Percentiles rank a stretch among this genome's conserved stretches.
Evolutionary conservation across 2,329 filamentous ascomycete species (phyloP).

Genomic region (Exophiala calicioides): DNA sequence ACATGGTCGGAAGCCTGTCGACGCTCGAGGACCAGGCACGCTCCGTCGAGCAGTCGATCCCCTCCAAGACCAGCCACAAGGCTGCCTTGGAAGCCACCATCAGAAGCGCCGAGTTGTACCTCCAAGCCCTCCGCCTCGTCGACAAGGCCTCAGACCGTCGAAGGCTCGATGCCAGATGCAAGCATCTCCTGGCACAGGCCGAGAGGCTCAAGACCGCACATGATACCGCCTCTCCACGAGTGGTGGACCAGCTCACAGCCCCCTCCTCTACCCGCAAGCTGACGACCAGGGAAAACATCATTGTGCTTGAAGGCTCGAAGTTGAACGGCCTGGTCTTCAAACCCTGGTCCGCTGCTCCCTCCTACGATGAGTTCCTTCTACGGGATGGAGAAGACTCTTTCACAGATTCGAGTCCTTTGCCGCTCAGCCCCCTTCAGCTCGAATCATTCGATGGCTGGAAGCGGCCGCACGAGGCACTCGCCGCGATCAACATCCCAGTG

Average conservation of each 20-base stretch:
- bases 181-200: constrained; percentile 68
- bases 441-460: constrained; percentile 83
- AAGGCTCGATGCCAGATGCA: constrained; percentile 68
- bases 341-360: constrained; percentile 72
- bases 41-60: constrained; percentile 20
- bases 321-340: constrained; percentile 83
- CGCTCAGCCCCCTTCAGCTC: constrained; percentile 72
- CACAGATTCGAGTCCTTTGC: constrained; percentile 66
- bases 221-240: constrained; percentile 10
- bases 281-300: constrained; percentile 70
- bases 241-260: constrained; percentile 26
- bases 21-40: constrained; percentile 26
- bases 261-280: constrained; percentile 58
- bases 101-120: constrained; percentile 74
- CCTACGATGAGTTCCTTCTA: constrained; percentile 62
- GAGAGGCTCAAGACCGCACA: constrained; percentile 67
- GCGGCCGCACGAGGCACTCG: constrained; percentile 69
- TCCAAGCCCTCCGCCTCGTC: constrained; percentile 69
- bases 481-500: constrained; percentile 38
- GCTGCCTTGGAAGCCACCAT: constrained; percentile 76
- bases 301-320: constrained; percentile 74
- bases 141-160: constrained; percentile 63
- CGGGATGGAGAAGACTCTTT: constrained; percentile 57
- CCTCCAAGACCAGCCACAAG: constrained; percentile 41
- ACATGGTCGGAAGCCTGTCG: constrained; percentile 16